Conservation (phyloP, 768 basidiomycete species). For the Mycena maculata region DNA sequence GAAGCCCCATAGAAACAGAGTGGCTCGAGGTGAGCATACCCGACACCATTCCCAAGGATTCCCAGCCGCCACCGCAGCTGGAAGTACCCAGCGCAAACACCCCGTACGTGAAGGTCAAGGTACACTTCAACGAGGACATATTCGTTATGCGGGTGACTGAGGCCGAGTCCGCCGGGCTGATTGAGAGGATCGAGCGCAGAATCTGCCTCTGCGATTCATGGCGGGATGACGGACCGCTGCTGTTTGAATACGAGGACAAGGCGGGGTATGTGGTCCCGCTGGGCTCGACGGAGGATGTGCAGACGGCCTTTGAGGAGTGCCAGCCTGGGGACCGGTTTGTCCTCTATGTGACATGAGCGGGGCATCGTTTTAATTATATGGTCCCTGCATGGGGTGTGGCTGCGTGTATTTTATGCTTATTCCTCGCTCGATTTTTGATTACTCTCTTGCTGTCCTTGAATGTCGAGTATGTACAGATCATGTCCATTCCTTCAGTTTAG, state of each 20-base stretch:
- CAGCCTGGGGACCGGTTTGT: background rate
- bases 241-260: constrained; percentile 90
- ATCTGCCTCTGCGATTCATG: constrained; percentile 80
- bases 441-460: too few species aligned
- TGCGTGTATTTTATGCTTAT: too few species aligned
- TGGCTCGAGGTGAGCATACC: too few species aligned
- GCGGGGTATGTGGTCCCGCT: constrained; percentile 92
- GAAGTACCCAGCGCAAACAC: background rate
- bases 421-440: too few species aligned
- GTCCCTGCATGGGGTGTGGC: too few species aligned
- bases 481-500: too few species aligned
- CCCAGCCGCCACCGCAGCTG: background rate
- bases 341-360: background rate
- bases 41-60: constrained; percentile 47
- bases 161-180: constrained; percentile 83
- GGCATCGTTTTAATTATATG: too few species aligned
- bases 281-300: constrained; percentile 89
- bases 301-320: constrained; percentile 88
- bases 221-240: constrained; percentile 77
- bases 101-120: constrained; percentile 76
- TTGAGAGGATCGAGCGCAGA: constrained; percentile 91
- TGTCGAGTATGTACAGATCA: too few species aligned
- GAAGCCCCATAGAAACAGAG: too few species aligned
- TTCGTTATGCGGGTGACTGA: constrained; percentile 90
- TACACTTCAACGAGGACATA: constrained; percentile 93